Evolutionary conservation across 2,329 filamentous ascomycete species (phyloP).

Genomic region (Epichloe bromicola): DNA sequence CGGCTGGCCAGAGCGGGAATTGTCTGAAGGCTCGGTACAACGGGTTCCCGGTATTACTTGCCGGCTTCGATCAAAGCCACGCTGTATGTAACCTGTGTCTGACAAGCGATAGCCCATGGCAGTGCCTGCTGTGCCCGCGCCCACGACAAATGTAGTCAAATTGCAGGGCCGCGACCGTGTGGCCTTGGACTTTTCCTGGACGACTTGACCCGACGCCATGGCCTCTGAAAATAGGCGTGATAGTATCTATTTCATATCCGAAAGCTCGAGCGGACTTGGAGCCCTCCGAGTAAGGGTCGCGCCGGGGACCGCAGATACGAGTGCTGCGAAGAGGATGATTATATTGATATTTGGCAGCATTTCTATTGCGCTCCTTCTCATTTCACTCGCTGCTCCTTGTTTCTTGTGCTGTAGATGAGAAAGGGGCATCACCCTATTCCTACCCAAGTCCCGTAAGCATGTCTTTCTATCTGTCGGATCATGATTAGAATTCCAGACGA

Average conservation of each 20-base stretch:
- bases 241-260: background rate
- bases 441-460: no score
- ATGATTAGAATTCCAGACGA: background rate
- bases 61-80: background rate
- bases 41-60: background rate
- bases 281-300: background rate
- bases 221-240: background rate
- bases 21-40: background rate
- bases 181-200: background rate
- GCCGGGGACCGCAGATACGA: background rate
- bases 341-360: background rate
- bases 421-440: background rate
- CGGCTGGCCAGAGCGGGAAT: background rate
- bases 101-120: background rate
- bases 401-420: background rate
- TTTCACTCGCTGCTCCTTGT: background rate
- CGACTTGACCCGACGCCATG: background rate
- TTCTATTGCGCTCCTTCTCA: background rate
- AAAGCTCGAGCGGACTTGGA: background rate
- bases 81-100: background rate
- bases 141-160: slow-evolving; percentile 50
- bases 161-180: background rate
- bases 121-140: slow-evolving; percentile 49
- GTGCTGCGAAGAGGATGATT: background rate
- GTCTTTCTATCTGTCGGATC: background rate